Evolutionary conservation across 1,284 basidiomycete genomes (phyloP).

Genomic region (Flammula alnicola): DNA sequence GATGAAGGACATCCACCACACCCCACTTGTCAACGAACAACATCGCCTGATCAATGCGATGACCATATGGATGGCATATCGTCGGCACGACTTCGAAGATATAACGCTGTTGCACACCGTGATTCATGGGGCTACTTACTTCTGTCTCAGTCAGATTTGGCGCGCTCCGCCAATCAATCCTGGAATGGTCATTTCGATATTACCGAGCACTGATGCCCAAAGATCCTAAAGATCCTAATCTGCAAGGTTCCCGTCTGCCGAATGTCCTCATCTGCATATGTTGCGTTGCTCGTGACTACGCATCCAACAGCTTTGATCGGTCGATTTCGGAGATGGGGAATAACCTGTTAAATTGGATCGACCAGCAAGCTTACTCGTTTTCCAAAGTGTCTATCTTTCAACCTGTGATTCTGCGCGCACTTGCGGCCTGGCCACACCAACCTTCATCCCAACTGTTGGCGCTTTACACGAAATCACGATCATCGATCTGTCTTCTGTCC

Average conservation of each 20-base stretch:
- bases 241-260: slow-evolving; percentile 46
- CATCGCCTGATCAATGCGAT: slow-evolving; percentile 77
- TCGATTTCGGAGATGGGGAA: slow-evolving; percentile 41
- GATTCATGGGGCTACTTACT: slow-evolving; percentile 70
- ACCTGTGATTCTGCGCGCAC: slow-evolving; percentile 54
- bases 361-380: slow-evolving; percentile 52
- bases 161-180: slow-evolving; percentile 72
- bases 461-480: slow-evolving; percentile 49
- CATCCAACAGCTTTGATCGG: slow-evolving; percentile 33
- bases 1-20: slow-evolving; percentile 67
- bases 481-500: slow-evolving; percentile 52
- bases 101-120: slow-evolving; percentile 67
- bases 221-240: slow-evolving; percentile 36
- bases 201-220: slow-evolving; percentile 45
- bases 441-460: slow-evolving; percentile 50
- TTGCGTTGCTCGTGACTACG: slow-evolving; percentile 59
- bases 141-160: slow-evolving; percentile 72
- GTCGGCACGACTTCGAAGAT: slow-evolving; percentile 59
- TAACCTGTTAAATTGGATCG: slow-evolving; percentile 67
- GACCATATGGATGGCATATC: slow-evolving; percentile 71
- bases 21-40: slow-evolving; percentile 88
- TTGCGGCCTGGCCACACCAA: slow-evolving; percentile 75
- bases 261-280: slow-evolving; percentile 70
- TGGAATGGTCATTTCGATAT: slow-evolving; percentile 74
- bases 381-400: slow-evolving; percentile 43